Conservation (phyloP, 1,139 yeast species). For the Yamadazyma jaroonii region DNA sequence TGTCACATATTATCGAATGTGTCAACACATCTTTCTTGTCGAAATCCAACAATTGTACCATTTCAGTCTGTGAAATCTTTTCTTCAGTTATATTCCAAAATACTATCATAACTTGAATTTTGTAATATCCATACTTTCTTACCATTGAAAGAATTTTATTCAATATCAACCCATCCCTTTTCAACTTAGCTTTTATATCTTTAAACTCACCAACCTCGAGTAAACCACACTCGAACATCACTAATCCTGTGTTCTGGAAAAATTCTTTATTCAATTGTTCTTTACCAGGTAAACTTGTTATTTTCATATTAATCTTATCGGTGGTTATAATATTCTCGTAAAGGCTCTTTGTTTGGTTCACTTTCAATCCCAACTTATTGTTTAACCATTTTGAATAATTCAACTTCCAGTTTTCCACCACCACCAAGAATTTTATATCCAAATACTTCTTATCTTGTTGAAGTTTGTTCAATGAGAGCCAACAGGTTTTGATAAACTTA, state of each 20-base stretch:
- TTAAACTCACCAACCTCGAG: slow-evolving; percentile 17
- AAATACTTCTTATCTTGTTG: slow-evolving; percentile 17
- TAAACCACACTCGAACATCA: slow-evolving; percentile 49
- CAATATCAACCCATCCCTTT: slow-evolving; percentile 35
- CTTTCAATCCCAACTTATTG: slow-evolving; percentile 33
- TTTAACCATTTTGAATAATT: slow-evolving; percentile 47
- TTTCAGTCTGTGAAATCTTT: slow-evolving; percentile 16
- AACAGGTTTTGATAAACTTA: slow-evolving; percentile 21
- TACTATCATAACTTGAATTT: slow-evolving; percentile 36
- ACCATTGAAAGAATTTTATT: slow-evolving; percentile 36
- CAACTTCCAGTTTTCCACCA: slow-evolving; percentile 44
- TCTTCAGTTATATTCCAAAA: slow-evolving; percentile 36
- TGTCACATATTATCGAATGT: slow-evolving; percentile 31
- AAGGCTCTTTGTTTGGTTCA: slow-evolving; percentile 23
- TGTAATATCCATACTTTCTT: slow-evolving; percentile 31
- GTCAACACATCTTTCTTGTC: slow-evolving; percentile 12
- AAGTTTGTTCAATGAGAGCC: slow-evolving; percentile 20
- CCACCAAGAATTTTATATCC: slow-evolving; percentile 31
- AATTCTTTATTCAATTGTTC: slow-evolving; percentile 31
- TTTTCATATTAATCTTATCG: slow-evolving; percentile 22
- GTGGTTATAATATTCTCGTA: slow-evolving; percentile 25
- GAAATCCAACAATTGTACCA: slow-evolving; percentile 19
- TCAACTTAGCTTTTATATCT: slow-evolving; percentile 27
- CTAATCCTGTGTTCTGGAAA: slow-evolving; percentile 36
- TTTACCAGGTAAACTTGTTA: slow-evolving; percentile 40